Evolutionary conservation across 768 basidiomycete species (phyloP), one percentile per base, ranked within the genome.

Genomic region (Sporobolomyces roseus): DNA sequence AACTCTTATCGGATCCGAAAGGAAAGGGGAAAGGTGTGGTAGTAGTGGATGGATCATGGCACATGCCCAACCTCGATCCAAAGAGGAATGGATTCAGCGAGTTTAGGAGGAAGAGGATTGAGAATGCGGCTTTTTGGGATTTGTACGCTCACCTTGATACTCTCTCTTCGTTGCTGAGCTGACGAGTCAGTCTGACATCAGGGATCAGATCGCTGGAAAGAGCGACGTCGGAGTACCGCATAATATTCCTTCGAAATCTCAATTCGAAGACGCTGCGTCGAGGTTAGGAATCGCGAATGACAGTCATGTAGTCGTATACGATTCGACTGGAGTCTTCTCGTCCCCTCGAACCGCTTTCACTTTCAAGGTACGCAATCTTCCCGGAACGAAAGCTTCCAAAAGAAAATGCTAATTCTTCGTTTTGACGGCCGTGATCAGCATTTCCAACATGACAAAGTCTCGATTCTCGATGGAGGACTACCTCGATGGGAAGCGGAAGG

Each of bases 301-400:
- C 14, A 85, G 89, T 4, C 89, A 91, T 78, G 91, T 98, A 30
- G 84, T 97, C 43, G 78, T 97, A 70, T 99, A 98, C 78, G 96
- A 99, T 77, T 82, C 87, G 2, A 84, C 88, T 65, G 94, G 96
- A 16, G 81, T 97, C 23, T 97, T 98, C 82, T 91, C 90, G 3
- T 85, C 91, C 27, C 93, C 96, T 61, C 85, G 96, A 66, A 91
- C 91, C 2, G 83, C 93, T 50, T 98, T 90, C 82, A 98, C 91
- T 82, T 96, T 98, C 84, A 85, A 89, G 60, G 80, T 79, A 61
- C 29, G 70, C 54, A 58, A 21, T 23, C 17, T 41, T 41, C 38
- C 17, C 38, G 17, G 38, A 41, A 41, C 9, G 10, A 9, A 41
- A 41, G 38, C 17, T 41, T 41, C 38, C 38, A 41, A 41, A 41